Conservation (phyloP, 305 asterid species). For the Plantago rigida region DNA sequence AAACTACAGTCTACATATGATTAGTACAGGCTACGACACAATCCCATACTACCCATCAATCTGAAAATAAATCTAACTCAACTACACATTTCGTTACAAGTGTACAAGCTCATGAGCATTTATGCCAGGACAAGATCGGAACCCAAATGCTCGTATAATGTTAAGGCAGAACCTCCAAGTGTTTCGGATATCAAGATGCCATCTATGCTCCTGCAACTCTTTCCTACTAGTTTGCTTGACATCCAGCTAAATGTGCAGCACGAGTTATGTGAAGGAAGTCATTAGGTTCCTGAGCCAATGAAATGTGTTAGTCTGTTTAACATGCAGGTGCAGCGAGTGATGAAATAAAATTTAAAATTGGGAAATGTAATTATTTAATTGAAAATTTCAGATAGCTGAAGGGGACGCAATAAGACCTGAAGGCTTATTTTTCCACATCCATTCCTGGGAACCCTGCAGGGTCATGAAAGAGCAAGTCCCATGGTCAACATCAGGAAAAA, state of each 20-base stretch:
- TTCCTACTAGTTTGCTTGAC: slow-evolving; percentile 5
- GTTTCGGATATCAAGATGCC: not conserved
- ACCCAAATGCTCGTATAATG: not conserved
- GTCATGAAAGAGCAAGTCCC: slow-evolving; percentile 28
- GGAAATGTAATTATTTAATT: not conserved
- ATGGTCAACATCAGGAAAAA: not conserved
- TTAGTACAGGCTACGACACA: slow-evolving; percentile 15
- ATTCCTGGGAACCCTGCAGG: slow-evolving; percentile 49
- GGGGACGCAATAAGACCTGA: slow-evolving; percentile 27
- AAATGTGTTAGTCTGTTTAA: not conserved
- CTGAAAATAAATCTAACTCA: not conserved
- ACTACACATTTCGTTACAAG: not conserved
- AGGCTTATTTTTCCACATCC: slow-evolving; percentile 53
- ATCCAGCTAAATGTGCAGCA: slow-evolving; percentile 15
- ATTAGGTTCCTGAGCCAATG: slow-evolving; percentile 30
- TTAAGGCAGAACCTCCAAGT: not conserved
- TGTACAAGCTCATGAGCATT: not conserved
- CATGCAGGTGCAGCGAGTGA: not conserved
- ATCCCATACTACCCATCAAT: not conserved
- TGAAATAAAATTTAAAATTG: too few species aligned
- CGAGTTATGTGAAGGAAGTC: not conserved
- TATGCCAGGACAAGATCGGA: not conserved
- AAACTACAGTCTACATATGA: not conserved
- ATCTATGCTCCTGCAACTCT: slow-evolving; percentile 1
- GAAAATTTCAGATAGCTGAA: not conserved